Evolutionary conservation across 495 filamentous ascomycete species (phyloP).

Genomic region (Aspergillus asperescens): DNA sequence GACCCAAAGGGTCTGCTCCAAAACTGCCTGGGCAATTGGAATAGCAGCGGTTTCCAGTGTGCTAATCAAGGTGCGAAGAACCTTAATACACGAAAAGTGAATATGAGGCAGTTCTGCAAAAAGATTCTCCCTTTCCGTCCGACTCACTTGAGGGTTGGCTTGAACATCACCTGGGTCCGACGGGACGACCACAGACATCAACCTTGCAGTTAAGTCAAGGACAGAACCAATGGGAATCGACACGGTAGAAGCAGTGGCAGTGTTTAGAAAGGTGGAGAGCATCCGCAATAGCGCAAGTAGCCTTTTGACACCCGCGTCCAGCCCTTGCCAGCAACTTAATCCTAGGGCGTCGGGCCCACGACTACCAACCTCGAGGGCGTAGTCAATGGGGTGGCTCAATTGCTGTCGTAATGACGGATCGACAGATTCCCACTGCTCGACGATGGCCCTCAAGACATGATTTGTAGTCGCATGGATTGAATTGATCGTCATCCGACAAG

Average conservation of each 20-base stretch:
- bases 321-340: conserved; percentile 63
- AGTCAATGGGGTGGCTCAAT: conserved; percentile 23
- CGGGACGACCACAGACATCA: conserved; percentile 63
- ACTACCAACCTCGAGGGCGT: conserved; percentile 36
- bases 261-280: conserved; percentile 51
- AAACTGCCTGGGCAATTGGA: conserved; percentile 50
- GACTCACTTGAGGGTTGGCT: conserved; percentile 61
- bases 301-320: conserved; percentile 64
- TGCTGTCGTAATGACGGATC: conserved; percentile 26
- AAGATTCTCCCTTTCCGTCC: conserved; percentile 72
- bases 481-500: conserved; percentile 52
- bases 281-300: conserved; percentile 55
- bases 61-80: conserved; percentile 49
- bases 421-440: conserved; percentile 71
- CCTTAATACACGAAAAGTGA: conserved; percentile 59
- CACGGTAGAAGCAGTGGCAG: conserved; percentile 55
- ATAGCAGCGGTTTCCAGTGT: conserved; percentile 50
- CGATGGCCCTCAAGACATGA: conserved; percentile 65
- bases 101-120: conserved; percentile 66
- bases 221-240: conserved; percentile 59
- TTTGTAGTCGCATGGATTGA: conserved; percentile 64
- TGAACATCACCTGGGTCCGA: conserved; percentile 37
- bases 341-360: conserved; percentile 41
- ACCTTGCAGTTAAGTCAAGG: conserved; percentile 58
- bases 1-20: conserved; percentile 66